Evolutionary conservation across 768 basidiomycete genomes (phyloP), one percentile per base, ranked within the genome.

Genomic region (Mycena rosella): DNA sequence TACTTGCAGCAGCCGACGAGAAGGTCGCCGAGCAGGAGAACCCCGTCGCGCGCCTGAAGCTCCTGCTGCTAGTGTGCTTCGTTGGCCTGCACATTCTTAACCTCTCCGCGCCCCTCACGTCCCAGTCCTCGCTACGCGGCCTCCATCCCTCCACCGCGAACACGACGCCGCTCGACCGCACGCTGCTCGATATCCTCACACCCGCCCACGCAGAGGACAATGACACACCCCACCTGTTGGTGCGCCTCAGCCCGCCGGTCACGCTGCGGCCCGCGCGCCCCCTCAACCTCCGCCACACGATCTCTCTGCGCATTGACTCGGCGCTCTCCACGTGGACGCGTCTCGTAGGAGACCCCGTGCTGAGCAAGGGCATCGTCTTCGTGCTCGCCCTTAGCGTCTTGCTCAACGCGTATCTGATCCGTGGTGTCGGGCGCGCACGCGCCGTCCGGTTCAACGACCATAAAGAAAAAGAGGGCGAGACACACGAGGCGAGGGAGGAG

Each of bases 321-420:
- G 49, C 9, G 38, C 55, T 62, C 20, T 42, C 34, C 47, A 40
- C 88, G 6, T 98, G 96, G 96, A 94, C 95, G 10, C 82, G 84
- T 18, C 89, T 98, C 70, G 95, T 99, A 56, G 95, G 96, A 34
- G 97, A 99, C 75, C 97, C 97, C 1, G 88, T 98, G 58, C 80
- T 99, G 67, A 91, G 89, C 74, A 99, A 99, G 81, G 97, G 95
- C 93, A 96, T 99, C 76, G 94, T 98, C 55, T 85, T 94, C 63
- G 85, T 93, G 18, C 88, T 99, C 27, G 92, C 90, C 4, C 86
- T 97, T 66, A 93, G 91, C 65, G 91, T 98, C 64, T 87, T 91
- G 60, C 84, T 99, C 65, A 99, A 99, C 71, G 96, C 96, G 5
- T 98, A 95, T 76, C 85, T 98, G 20, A 86, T 99, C 65, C 96